Evolutionary conservation across 2,329 filamentous ascomycete species (phyloP), one percentile per base, ranked within the genome.

Genomic region (Rachicladosporium sp.): DNA sequence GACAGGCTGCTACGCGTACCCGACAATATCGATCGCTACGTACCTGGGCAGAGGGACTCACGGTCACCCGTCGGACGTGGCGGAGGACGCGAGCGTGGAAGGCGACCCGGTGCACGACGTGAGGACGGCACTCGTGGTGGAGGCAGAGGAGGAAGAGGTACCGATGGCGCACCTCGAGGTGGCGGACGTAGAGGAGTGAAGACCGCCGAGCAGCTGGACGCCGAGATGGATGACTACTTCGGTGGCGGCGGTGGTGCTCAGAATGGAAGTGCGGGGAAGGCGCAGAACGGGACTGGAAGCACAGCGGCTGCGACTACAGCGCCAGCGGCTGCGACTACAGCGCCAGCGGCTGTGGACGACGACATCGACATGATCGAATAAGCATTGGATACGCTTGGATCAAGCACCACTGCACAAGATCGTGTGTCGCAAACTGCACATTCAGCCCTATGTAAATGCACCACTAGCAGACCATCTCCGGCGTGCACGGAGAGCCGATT

Each of bases 181-280:
- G 54, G 56, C 33, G 59, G 58, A 31, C 73, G 84, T 36, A 33
- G 40, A 23, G 71, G 78, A 2, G 81, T 77, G 63, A 94, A 93
- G 73, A 94, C 88, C 0, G 82, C 87, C 50, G 84, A 93, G 52
- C 85, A 95, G 58, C 69, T 95, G 31, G 88, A 95, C 59, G 85
- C 84, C n/a, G 88, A 95, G 64, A 95, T 95, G 88, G 86, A 80
- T 23, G 85, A 94, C 56, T 95, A 95, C 61, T 95, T 86, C 68
- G 78, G 73, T 23, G 66, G 65, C 19, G 31, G 31, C 19, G 33
- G 33, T 31, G 37, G 31, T 8, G 37, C 15, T 19, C 59, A 61
- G 30, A 36, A 33, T 8, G 29, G 60, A 52, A 35, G 56, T 52
- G 41, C 60, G 51, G 35, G 55, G 63, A 35, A 61, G 55, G 37